phyloP scores from a whole-genome alignment of 495 filamentous ascomycete species.

The Tirmania nivea region DNA sequence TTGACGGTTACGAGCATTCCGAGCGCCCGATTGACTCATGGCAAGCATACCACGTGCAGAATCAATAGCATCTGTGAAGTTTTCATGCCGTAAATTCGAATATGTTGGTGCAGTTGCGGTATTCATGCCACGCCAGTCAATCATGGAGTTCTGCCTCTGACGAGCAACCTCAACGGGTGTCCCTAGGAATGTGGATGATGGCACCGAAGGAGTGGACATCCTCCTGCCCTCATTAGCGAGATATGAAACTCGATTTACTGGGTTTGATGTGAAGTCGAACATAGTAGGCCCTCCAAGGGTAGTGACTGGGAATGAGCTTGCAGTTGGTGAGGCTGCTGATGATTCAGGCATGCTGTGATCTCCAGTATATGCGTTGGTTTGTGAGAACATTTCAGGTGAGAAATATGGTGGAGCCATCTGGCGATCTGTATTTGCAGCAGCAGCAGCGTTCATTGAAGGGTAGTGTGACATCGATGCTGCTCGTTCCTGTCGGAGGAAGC shows the following conservation, averaged over 20 bases:
- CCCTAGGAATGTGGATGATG: conserved; percentile 29
- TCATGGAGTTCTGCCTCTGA: conserved; percentile 28
- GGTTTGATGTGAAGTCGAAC: neutral
- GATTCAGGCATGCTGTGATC: neutral
- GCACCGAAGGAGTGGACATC: conserved; percentile 77
- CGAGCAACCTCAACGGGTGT: conserved; percentile 18
- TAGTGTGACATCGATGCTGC: neutral
- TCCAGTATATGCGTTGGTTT: neutral
- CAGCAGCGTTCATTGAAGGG: neutral
- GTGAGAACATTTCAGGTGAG: neutral
- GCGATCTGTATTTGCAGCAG: neutral
- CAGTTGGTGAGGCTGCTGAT: neutral
- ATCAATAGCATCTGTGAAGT: conserved; percentile 24
- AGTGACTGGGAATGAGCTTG: neutral
- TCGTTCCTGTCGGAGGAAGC: neutral
- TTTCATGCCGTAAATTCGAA: conserved; percentile 15
- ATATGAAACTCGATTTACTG: neutral
- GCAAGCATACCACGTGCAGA: conserved; percentile 69
- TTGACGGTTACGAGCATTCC: conserved; percentile 34
- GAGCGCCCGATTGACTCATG: conserved; percentile 77
- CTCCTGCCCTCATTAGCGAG: neutral
- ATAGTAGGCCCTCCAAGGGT: neutral
- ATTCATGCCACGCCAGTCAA: conserved; percentile 30
- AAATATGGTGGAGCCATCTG: neutral
- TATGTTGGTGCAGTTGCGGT: conserved; percentile 10